A percentile compares a stretch with the other conserved stretches of the same genome.
phyloP scores from a whole-genome alignment of 2,329 filamentous ascomycete genomes.

The Hypoxylon sp. region DNA sequence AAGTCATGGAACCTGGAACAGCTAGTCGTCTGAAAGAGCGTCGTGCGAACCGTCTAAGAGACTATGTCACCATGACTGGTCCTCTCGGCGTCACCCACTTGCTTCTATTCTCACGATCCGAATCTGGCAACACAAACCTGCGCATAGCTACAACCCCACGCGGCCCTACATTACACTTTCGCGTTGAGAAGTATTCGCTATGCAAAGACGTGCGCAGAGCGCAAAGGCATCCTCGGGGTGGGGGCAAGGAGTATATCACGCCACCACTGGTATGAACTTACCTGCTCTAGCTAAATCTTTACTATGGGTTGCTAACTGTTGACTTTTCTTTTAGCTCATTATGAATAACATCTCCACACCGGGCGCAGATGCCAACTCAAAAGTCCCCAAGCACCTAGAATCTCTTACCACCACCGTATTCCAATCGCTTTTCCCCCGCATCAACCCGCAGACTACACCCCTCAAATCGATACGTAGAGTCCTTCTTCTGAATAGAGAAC shows the following conservation, averaged over 20 bases:
- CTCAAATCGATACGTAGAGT: conserved; percentile 94
- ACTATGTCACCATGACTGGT: conserved; percentile 96
- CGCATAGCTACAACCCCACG: conserved; percentile 88
- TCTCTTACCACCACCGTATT: conserved; percentile 93
- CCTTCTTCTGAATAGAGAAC: conserved; percentile 88
- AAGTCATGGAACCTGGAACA: conserved; percentile 96
- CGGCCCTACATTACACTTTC: conserved; percentile 93
- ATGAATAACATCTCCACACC: conserved; percentile 96
- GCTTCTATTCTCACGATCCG: conserved; percentile 91
- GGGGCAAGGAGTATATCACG: conserved; percentile 87
- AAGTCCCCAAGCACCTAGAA: conserved; percentile 94
- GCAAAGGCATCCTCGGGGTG: conserved; percentile 84
- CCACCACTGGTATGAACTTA: conserved; percentile 77
- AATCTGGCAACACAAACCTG: conserved; percentile 91
- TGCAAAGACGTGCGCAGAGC: conserved; percentile 90
- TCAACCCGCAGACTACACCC: conserved; percentile 91
- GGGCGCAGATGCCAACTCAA: conserved; percentile 70
- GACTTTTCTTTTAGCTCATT: conserved; percentile 73
- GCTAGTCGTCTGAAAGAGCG: conserved; percentile 91
- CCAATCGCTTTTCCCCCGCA: conserved; percentile 95
- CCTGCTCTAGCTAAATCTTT: background rate
- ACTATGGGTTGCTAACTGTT: conserved; percentile 35
- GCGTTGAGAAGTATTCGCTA: conserved; percentile 94
- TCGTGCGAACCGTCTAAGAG: conserved; percentile 86
- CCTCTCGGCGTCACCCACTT: conserved; percentile 94